Evolutionary conservation across 163 green algal genomes (phyloP), one percentile per base, ranked within the genome.

Genomic region (Chloromonas sp.): DNA sequence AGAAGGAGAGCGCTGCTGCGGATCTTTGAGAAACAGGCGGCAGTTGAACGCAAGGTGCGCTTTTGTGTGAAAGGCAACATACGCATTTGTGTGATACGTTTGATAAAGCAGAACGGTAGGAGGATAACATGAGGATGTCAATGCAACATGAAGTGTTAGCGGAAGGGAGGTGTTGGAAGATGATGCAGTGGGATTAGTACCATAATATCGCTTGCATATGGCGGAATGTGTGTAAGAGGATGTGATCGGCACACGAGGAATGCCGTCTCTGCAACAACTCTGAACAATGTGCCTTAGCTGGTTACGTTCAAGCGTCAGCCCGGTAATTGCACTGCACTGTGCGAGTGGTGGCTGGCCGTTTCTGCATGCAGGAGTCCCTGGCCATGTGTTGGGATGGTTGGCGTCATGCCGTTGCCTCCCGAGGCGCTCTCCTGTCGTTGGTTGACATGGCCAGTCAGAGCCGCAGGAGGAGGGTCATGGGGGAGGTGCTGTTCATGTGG

Each of bases 401-500:
- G 85, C 66, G 77, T 2, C 15, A 62, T 1, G 15, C 8, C 58
- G 60, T 88, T 76, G 13, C 61, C 1, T 78, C 58, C 62, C 82
- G 82, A 1, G 61, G 36, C 3, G 71, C 3, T 3, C 14, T 86
- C 5, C 1, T 80, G 76, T 76, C 74, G 1, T 0, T 81, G 60
- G 85, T 60, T 80, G 78, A 84, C 11, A 59, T 71, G 66, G 78
- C 78, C 57, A 78, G 59, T n/a, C 13, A 14, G 59, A 70, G 62
- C n/a, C 76, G 85, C 2, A 66, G 78, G 36, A 61, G 36, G 78
- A 58, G 77, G 0, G 5, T 84, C 61, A 80, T 88, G 36, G 62
- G 77, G 1, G 81, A 66, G 57, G 82, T 74, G 3, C 82, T 88
- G 15, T 70, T 83, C 58, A 66, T 88, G 62, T 88, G 85, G 85